Base-by-base conservation (phyloP, 176 grass and related monocot genomes). In the Aegilops bicornis region DNA sequence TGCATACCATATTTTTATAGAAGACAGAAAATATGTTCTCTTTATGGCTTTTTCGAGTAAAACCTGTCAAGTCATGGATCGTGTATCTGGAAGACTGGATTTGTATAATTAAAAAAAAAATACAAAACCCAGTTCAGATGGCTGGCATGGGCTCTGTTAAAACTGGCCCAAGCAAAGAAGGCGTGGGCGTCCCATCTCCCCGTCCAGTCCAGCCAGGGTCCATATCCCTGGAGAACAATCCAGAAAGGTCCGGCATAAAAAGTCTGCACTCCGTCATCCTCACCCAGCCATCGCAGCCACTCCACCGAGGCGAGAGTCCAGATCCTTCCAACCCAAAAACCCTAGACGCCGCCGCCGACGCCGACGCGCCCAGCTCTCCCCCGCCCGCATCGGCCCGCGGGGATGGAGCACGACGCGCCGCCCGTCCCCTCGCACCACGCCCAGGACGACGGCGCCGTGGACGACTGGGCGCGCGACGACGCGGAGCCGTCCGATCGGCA, bases 401-500 rank as follows among this genome's bases (percentile, higher is more conserved):
- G 66, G 19, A 90, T 90, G 89, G 85, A 91, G 68, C 85, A 87
- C 59, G 69, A 73, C 77, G 69, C 45, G 10, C 66, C 8, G 66
- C 32, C 17, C n/a, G 70, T 4, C 37, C 62, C 60, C 15, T 8
- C 60, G 23, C 78, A 47, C 37, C 78, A 52, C 59, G 27, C 71
- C 79, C 71, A 42, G 31, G 84, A 81, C 16, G 90, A 52, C 16
- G 68, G 59, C 75, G 45, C 76, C 67, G 76, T 82, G 45, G 87
- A 89, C 40, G 94, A 96, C 32, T 96, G 94, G 94, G 92, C 87
- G 30, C 77, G 81, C n/a, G 94, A 96, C 7, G 86, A 91, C 32
- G 91, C 77, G 73, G 94, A 87, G 40, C 80, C 61, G 19, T 33
- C 80, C 61, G n/a, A 89, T 87, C 80, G 7, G 29, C 12, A 73